Evolutionary conservation across 1,284 basidiomycete genomes (phyloP).

Genomic region (Mycosarcoma mackinlayi): DNA sequence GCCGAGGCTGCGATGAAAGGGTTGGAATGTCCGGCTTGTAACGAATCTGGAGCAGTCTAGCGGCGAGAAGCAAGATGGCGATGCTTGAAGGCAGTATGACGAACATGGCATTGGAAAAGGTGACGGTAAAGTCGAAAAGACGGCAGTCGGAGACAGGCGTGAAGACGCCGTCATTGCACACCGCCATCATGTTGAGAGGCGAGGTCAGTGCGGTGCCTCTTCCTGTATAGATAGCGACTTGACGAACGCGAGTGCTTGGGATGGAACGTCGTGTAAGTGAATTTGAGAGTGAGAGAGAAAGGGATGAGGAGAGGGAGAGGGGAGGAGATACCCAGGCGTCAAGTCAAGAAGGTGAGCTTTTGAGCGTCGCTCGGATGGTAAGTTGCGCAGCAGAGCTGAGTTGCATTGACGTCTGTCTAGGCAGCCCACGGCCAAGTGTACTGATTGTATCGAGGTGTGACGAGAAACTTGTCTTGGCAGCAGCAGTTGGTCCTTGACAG

Average conservation of each 20-base stretch:
- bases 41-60: slow-evolving; percentile 16
- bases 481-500: too few species aligned
- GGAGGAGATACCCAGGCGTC: not conserved
- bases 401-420: not conserved
- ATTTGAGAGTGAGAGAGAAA: not conserved
- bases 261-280: too few species aligned
- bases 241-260: too few species aligned
- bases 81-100: slow-evolving; percentile 37
- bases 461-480: too few species aligned
- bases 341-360: too few species aligned
- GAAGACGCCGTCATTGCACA: slow-evolving; percentile 45
- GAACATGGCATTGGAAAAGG: slow-evolving; percentile 51
- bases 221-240: not conserved
- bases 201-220: not conserved
- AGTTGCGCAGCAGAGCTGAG: slow-evolving; percentile 8
- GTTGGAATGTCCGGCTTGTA: slow-evolving; percentile 30
- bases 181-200: slow-evolving; percentile 5
- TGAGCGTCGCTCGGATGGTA: not conserved
- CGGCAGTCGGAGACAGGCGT: slow-evolving; percentile 54
- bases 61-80: slow-evolving; percentile 26
- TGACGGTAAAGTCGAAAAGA: slow-evolving; percentile 57
- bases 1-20: slow-evolving; percentile 8
- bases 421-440: too few species aligned
- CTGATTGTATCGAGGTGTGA: too few species aligned
- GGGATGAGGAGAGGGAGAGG: not conserved